Evolutionary conservation across 148 eudicot species (phyloP).

Genomic region (Agrostemma githago): DNA sequence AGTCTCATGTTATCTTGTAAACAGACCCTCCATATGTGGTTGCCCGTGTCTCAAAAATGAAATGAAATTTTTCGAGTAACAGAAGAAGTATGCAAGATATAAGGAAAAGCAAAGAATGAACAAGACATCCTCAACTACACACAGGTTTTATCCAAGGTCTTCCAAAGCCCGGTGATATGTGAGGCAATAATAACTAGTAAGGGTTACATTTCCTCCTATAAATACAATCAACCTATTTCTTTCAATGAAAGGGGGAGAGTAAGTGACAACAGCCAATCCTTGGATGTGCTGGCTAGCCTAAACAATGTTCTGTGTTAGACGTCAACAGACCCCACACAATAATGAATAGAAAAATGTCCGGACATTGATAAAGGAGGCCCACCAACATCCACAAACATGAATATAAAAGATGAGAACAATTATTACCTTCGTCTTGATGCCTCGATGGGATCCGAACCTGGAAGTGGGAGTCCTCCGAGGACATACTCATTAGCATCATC

Average conservation of each 20-base stretch:
- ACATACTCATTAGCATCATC: slow-evolving; percentile 53
- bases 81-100: background rate
- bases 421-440: slow-evolving; percentile 93
- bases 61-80: no score
- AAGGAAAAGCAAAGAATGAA: background rate
- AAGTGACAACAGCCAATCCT: background rate
- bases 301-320: background rate
- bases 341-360: background rate
- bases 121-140: background rate
- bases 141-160: background rate
- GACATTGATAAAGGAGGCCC: background rate
- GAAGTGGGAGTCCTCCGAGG: slow-evolving; percentile 60
- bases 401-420: slow-evolving; percentile 10
- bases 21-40: no score
- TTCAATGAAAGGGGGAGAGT: background rate
- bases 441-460: slow-evolving; percentile 88
- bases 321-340: background rate
- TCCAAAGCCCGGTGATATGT: background rate
- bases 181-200: background rate
- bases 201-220: background rate
- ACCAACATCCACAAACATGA: background rate
- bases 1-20: no score
- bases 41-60: no score
- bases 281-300: background rate
- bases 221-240: background rate